Evolutionary conservation across 768 basidiomycete species (phyloP), one percentile per base, ranked within the genome.

Genomic region (Sporobolomyces roseus): DNA sequence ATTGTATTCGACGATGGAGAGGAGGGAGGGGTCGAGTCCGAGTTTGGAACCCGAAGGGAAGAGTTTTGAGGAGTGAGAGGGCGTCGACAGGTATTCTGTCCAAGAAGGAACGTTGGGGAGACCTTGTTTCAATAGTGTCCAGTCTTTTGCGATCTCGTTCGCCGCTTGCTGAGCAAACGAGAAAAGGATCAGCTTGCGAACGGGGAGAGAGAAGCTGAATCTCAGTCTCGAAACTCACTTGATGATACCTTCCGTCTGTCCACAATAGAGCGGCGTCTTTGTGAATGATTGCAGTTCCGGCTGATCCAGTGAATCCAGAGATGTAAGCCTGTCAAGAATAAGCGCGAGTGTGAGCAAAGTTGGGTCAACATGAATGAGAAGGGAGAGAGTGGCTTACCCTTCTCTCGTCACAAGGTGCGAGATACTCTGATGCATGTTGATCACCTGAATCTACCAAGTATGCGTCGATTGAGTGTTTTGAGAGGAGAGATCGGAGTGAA

Each of bases 51-150:
- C 81, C 19, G 83, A 77, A 1, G 84, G 83, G 36, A 93, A 79
- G 59, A 88, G 83, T 87, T 61, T 19, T 21, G 60, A 61, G 7
- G 53, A 52, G 41, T 50, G 33, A 35, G 45, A 41, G 75, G 38
- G 68, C 85, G 90, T 88, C 54, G 83, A 80, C 38, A 93, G 79
- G 78, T 89, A 92, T 5, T 91, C 89, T 75, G 93, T 88, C 92
- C 91, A 93, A 4, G 87, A 87, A 3, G 61, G 58, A 41, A 70
- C 75, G 51, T 65, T 85, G 76, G 88, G 88, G 23, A 91, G 78
- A 8, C 94, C 96, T 74, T 90, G 87, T 77, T 91, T 93, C 90
- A 94, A 93, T 77, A 98, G 79, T 1, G 83, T 88, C 94, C 94
- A 99, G 69, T 93, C 92, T 54, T 83, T 69, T 78, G 93, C 91